Conservation (phyloP, 148 eudicot genomes). For the Pharnaceum exiguum region DNA sequence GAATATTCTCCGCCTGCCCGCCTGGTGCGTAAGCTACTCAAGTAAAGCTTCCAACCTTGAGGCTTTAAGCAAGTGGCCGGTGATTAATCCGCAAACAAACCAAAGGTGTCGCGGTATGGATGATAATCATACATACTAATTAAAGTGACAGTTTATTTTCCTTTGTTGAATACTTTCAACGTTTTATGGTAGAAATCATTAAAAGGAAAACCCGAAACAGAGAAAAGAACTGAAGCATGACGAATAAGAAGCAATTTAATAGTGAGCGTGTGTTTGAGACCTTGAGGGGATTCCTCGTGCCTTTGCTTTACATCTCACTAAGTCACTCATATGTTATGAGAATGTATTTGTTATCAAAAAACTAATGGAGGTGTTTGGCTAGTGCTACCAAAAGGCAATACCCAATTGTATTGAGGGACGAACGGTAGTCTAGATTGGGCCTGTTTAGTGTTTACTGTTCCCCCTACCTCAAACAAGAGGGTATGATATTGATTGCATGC, state of each 20-base stretch:
- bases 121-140: too few species aligned
- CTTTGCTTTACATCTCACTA: slow-evolving; percentile 36
- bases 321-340: too few species aligned
- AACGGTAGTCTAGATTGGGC: slow-evolving; percentile 20
- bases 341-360: too few species aligned
- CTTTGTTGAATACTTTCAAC: too few species aligned
- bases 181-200: too few species aligned
- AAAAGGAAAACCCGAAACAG: too few species aligned
- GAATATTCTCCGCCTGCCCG: slow-evolving; percentile 5
- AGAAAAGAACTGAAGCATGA: background rate
- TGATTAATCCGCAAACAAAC: slow-evolving; percentile 7
- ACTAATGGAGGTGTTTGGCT: background rate
- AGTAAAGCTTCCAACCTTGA: background rate
- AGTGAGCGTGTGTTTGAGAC: slow-evolving; percentile 20
- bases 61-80: slow-evolving; percentile 5
- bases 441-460: slow-evolving; percentile 52
- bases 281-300: too few species aligned
- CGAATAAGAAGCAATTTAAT: background rate
- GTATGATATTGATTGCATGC: slow-evolving; percentile 29
- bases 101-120: slow-evolving; percentile 5
- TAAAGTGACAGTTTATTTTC: too few species aligned
- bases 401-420: slow-evolving; percentile 17
- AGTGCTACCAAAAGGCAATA: slow-evolving; percentile 37
- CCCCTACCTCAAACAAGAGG: slow-evolving; percentile 61
- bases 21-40: slow-evolving; percentile 5